These are phyloP conservation scores for Xylariaceae sp. DNA, from an alignment of 2,329 filamentous ascomycete species.

Conservation along the genomic window DNA sequence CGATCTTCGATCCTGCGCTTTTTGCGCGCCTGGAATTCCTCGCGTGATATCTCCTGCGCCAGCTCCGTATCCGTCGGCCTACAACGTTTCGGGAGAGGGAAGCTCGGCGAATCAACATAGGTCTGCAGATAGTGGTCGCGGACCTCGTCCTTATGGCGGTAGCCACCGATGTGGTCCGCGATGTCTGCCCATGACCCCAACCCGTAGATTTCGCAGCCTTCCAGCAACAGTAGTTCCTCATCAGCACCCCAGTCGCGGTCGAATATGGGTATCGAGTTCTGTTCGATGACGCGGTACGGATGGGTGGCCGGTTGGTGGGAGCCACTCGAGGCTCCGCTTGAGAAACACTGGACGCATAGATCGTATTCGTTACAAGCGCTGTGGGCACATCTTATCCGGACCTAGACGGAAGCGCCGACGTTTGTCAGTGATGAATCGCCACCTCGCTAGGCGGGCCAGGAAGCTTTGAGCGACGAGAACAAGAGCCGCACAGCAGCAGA, in stretches of 20 bases:
- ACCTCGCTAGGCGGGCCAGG: too few species aligned
- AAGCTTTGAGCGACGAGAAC: too few species aligned
- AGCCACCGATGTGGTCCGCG: slow-evolving; percentile 94
- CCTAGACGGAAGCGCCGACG: slow-evolving; percentile 47
- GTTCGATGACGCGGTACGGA: slow-evolving; percentile 88
- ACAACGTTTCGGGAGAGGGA: slow-evolving; percentile 80
- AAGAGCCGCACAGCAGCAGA: too few species aligned
- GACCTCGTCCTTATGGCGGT: slow-evolving; percentile 89
- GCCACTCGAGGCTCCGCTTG: slow-evolving; percentile 70
- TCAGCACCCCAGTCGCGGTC: slow-evolving; percentile 93
- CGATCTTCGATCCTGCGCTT: slow-evolving; percentile 89
- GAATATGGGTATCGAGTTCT: slow-evolving; percentile 97
- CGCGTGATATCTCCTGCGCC: slow-evolving; percentile 72
- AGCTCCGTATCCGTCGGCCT: slow-evolving; percentile 74
- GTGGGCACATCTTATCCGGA: slow-evolving; percentile 88
- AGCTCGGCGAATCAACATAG: slow-evolving; percentile 74
- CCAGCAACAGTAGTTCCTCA: slow-evolving; percentile 85
- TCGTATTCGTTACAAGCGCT: slow-evolving; percentile 85
- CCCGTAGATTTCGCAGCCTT: slow-evolving; percentile 93
- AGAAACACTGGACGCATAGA: slow-evolving; percentile 91
- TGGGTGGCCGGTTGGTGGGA: slow-evolving; percentile 83
- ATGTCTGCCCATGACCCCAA: slow-evolving; percentile 97
- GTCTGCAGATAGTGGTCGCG: slow-evolving; percentile 87
- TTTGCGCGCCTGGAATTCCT: slow-evolving; percentile 88
- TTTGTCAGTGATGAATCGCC: too few species aligned